A percentile compares a stretch with the other conserved stretches of the same genome.
phyloP scores from a whole-genome alignment of 371 early-diverging fungal species.

The Zopfochytrium polystomum region DNA sequence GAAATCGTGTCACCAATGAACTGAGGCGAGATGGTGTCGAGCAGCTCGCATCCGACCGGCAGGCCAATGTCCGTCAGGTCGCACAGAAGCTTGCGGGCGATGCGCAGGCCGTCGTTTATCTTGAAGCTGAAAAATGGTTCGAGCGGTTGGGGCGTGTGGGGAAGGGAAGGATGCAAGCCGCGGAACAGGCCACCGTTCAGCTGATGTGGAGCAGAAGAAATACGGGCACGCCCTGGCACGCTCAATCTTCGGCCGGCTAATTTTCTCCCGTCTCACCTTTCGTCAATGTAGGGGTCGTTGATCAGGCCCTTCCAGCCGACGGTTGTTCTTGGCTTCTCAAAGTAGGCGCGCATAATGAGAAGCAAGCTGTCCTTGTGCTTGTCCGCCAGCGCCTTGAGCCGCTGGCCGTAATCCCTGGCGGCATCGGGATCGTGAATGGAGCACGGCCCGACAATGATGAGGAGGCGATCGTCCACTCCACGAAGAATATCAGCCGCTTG shows the following conservation, averaged over 20 bases:
- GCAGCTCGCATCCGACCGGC: constrained; percentile 79
- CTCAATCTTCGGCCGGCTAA: too few species aligned
- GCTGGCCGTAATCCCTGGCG: constrained; percentile 83
- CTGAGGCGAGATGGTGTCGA: constrained; percentile 94
- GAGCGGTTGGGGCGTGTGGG: too few species aligned
- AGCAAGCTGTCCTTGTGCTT: constrained; percentile 34
- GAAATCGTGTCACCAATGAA: constrained; percentile 85
- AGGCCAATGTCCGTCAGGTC: constrained; percentile 73
- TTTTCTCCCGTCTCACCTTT: too few species aligned
- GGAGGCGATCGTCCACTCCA: constrained; percentile 80
- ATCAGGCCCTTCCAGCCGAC: constrained; percentile 77
- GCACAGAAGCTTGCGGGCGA: constrained; percentile 84
- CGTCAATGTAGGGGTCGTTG: constrained; percentile 87
- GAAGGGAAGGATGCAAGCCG: too few species aligned
- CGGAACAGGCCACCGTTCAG: background rate
- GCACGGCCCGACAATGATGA: constrained; percentile 92
- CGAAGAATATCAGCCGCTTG: constrained; percentile 56
- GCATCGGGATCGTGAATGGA: constrained; percentile 87
- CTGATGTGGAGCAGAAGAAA: background rate
- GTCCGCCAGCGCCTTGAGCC: constrained; percentile 38
- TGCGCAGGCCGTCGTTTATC: constrained; percentile 89
- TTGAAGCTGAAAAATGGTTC: constrained; percentile 70
- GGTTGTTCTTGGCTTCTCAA: constrained; percentile 94
- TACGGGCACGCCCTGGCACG: background rate
- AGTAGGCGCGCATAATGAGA: constrained; percentile 91